phyloP scores from a whole-genome alignment of 1,284 basidiomycete species.

The Sphagnurus paluster region DNA sequence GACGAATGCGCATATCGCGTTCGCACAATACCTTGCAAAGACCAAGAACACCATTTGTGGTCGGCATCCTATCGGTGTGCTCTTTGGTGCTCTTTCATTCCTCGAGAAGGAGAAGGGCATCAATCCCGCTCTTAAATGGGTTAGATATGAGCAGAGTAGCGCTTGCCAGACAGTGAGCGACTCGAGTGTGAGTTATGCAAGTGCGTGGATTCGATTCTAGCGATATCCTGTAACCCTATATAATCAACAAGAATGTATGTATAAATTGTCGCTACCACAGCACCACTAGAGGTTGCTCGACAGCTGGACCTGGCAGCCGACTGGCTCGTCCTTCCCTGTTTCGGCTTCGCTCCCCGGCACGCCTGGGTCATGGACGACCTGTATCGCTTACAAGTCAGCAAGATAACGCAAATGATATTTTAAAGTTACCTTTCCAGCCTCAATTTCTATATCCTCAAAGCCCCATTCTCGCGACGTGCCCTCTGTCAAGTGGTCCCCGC shows the following conservation, averaged over 20 bases:
- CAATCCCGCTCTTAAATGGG: constrained; percentile 65
- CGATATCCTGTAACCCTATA: background rate
- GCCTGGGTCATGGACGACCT: constrained; percentile 67
- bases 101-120: constrained; percentile 52
- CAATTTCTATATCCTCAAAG: constrained; percentile 66
- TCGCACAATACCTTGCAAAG: constrained; percentile 72
- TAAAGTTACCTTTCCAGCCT: constrained; percentile 34
- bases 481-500: constrained; percentile 58
- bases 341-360: constrained; percentile 55
- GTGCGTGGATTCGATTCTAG: constrained; percentile 72
- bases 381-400: constrained; percentile 4
- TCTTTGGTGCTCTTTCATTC: constrained; percentile 74
- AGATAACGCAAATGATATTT: background rate
- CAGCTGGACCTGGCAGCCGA: constrained; percentile 50
- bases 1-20: constrained; percentile 57
- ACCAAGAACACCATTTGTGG: constrained; percentile 99
- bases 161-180: constrained; percentile 68
- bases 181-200: constrained; percentile 95
- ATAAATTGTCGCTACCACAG: constrained; percentile 1
- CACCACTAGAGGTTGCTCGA: constrained; percentile 36
- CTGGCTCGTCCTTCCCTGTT: constrained; percentile 49
- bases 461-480: constrained; percentile 78
- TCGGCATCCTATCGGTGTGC: constrained; percentile 90
- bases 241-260: constrained; percentile 2
- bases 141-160: constrained; percentile 92